phyloP scores from a whole-genome alignment of 257 asterid species.

The Solanum tarapatanum region DNA sequence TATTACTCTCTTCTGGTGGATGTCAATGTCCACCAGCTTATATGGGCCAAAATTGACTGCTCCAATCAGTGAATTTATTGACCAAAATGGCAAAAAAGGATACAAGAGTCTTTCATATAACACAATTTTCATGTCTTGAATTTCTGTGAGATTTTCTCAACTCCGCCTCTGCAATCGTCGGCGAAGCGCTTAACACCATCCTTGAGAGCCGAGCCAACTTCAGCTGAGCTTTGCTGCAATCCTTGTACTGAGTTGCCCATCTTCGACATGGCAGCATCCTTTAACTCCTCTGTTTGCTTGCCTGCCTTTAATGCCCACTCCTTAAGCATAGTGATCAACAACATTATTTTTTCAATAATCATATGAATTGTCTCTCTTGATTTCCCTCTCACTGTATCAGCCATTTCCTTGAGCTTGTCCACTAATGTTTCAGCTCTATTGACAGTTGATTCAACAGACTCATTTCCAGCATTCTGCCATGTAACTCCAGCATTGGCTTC shows the following conservation, averaged over 20 bases:
- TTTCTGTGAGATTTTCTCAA: constrained; percentile 72
- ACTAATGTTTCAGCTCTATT: constrained; percentile 61
- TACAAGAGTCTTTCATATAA: neutral
- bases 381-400: constrained; percentile 47
- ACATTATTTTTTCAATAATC: constrained; percentile 45
- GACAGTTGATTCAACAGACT: constrained; percentile 55
- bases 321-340: constrained; percentile 37
- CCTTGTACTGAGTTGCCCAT: constrained; percentile 41
- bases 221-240: constrained; percentile 28
- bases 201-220: constrained; percentile 30
- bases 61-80: neutral
- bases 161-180: constrained; percentile 83
- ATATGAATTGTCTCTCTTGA: constrained; percentile 47
- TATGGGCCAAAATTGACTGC: neutral
- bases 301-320: constrained; percentile 19
- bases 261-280: constrained; percentile 25
- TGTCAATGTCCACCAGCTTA: neutral
- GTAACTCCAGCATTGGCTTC: constrained; percentile 68
- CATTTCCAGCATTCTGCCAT: constrained; percentile 63
- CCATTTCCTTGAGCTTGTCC: constrained; percentile 65
- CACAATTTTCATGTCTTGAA: constrained; percentile 57
- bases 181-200: constrained; percentile 66
- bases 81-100: neutral
- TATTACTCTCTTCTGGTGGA: neutral
- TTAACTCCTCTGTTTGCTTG: constrained; percentile 35